These are phyloP conservation scores for Primulina huaijiensis DNA, from an alignment of 257 asterid species.

Conservation along the genomic window DNA sequence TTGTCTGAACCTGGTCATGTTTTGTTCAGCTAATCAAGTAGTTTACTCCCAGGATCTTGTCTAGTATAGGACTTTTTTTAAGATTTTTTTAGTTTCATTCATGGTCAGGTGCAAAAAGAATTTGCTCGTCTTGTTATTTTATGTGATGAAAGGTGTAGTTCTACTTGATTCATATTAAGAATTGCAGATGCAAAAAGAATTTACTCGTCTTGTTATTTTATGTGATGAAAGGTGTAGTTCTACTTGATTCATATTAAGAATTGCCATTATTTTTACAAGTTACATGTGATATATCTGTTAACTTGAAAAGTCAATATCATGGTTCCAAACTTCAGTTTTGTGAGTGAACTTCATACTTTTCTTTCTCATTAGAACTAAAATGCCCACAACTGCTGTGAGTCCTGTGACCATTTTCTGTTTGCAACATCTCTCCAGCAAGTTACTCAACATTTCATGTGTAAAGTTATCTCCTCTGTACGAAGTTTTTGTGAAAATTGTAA, in stretches of 20 bases:
- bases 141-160: slow-evolving; percentile 5
- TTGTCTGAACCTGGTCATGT: neutral
- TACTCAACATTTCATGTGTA: neutral
- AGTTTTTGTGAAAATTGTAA: slow-evolving; percentile 7
- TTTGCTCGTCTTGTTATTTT: slow-evolving; percentile 8
- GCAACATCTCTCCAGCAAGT: neutral
- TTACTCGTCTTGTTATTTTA: slow-evolving; percentile 7
- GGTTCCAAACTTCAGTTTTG: neutral
- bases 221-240: slow-evolving; percentile 6
- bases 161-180: neutral
- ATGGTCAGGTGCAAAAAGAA: slow-evolving; percentile 11
- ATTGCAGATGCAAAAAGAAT: slow-evolving; percentile 1
- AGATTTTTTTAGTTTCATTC: slow-evolving; percentile 10
- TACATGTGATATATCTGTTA: neutral
- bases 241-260: neutral
- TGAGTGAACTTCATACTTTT: neutral
- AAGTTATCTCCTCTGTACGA: neutral
- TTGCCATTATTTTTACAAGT: too few species aligned
- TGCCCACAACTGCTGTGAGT: neutral
- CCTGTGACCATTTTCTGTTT: neutral
- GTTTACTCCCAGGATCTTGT: slow-evolving; percentile 17
- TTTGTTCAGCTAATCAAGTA: neutral
- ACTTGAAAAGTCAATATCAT: neutral
- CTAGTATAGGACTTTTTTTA: slow-evolving; percentile 6
- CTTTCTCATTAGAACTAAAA: neutral